Percentiles rank a stretch among this genome's conserved stretches.
phyloP scores from a whole-genome alignment of 2,329 filamentous ascomycete species.

The Aspergillus brunneoviolaceus region DNA sequence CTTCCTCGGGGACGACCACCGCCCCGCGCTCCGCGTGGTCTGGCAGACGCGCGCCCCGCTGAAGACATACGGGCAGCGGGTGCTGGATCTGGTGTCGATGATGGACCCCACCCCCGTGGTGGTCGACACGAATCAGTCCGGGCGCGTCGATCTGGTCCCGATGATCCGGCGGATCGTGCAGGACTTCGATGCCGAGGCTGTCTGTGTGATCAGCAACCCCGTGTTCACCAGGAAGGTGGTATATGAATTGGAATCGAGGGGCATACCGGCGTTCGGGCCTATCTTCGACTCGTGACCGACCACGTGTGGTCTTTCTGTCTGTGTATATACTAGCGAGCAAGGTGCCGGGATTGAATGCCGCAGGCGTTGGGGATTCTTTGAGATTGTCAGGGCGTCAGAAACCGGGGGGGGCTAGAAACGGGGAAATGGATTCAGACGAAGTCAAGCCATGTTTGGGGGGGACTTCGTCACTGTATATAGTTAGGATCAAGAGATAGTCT shows the following conservation, averaged over 20 bases:
- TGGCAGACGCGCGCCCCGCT: slow-evolving; percentile 67
- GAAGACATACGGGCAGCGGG: slow-evolving; percentile 60
- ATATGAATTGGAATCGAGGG: slow-evolving; percentile 65
- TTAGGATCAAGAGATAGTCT: neutral
- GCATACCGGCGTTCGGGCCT: slow-evolving; percentile 68
- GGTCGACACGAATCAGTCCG: slow-evolving; percentile 62
- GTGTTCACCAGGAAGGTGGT: slow-evolving; percentile 67
- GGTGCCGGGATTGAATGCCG: neutral
- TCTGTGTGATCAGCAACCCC: slow-evolving; percentile 72
- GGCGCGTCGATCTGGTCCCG: slow-evolving; percentile 61
- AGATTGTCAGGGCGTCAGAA: neutral
- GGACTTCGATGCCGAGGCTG: slow-evolving; percentile 60
- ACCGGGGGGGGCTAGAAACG: neutral
- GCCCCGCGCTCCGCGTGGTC: slow-evolving; percentile 56
- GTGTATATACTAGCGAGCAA: neutral
- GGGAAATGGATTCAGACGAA: neutral
- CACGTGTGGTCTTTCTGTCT: slow-evolving; percentile 7
- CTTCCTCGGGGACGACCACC: slow-evolving; percentile 53
- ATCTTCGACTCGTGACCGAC: slow-evolving; percentile 66
- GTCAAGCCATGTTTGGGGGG: neutral
- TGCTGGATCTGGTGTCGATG: slow-evolving; percentile 56
- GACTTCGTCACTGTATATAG: neutral
- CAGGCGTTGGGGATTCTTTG: neutral
- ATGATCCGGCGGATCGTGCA: slow-evolving; percentile 53
- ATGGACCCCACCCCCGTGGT: slow-evolving; percentile 65